Conservation (phyloP, 73 alveolate species). For the Tetrahymena malaccensis region DNA sequence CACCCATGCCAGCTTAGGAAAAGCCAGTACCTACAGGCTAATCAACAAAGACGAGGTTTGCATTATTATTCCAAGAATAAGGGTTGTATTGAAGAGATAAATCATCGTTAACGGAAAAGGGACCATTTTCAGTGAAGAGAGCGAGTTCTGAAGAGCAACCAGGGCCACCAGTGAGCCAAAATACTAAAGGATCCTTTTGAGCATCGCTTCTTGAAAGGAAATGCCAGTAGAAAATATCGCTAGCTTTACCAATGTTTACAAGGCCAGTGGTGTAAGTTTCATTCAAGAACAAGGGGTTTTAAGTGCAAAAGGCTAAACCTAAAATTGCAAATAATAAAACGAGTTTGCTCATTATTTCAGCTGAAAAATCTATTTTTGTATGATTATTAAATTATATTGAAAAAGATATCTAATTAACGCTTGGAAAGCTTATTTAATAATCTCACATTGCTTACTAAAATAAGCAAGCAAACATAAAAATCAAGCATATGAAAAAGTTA, state of each 20-base stretch:
- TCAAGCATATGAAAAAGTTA: no score
- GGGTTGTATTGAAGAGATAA: not conserved
- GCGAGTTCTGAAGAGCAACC: conserved; percentile 81
- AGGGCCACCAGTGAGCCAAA: conserved; percentile 95
- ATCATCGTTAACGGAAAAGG: not conserved
- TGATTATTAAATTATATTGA: not conserved
- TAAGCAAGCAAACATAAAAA: no score
- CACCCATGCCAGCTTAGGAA: not conserved
- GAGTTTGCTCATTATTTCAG: not conserved
- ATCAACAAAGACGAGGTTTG: conserved; percentile 19
- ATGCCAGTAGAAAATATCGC: not conserved
- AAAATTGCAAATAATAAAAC: not conserved
- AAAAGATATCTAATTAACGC: not conserved
- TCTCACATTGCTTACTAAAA: no score
- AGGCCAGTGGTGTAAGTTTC: not conserved
- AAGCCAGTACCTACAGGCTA: conserved; percentile 18
- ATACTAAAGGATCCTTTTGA: conserved; percentile 48
- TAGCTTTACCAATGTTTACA: not conserved
- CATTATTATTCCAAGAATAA: conserved; percentile 1
- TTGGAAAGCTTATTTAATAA: no score
- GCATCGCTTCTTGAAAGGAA: not conserved
- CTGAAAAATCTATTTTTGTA: no score
- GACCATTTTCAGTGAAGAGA: conserved; percentile 17
- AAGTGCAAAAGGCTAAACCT: not conserved
- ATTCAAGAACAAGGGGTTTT: not conserved